phyloP scores from a whole-genome alignment of 164 flowering plant genomes.

The Annona squamosa region DNA sequence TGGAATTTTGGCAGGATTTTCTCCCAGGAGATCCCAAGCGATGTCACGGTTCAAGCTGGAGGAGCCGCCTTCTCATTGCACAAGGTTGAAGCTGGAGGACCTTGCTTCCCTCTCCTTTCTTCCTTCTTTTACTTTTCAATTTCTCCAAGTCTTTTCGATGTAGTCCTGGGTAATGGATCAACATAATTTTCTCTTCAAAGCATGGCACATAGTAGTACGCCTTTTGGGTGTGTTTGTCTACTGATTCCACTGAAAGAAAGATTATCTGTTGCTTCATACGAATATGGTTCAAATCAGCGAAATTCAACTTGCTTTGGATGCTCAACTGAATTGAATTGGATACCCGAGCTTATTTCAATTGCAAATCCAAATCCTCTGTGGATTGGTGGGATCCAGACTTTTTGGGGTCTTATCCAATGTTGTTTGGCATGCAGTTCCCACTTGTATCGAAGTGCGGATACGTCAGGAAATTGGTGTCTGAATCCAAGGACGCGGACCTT shows the following conservation, averaged over 20 bases:
- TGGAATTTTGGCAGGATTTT: constrained; percentile 63
- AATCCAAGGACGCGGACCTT: constrained; percentile 51
- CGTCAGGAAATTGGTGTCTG: constrained; percentile 67
- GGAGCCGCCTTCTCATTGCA: constrained; percentile 75
- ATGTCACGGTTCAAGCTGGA: constrained; percentile 59
- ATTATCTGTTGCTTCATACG: too few relatives aligned
- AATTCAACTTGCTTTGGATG: neutral
- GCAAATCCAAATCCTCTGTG: neutral
- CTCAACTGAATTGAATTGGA: neutral
- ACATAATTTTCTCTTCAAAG: too few relatives aligned
- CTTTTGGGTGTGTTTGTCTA: too few relatives aligned
- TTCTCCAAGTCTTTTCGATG: too few relatives aligned
- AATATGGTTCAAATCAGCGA: too few relatives aligned
- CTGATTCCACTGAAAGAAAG: too few relatives aligned
- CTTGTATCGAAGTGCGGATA: constrained; percentile 83
- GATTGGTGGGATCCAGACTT: neutral
- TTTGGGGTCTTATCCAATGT: neutral
- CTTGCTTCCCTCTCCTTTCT: neutral
- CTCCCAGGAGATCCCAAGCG: constrained; percentile 90
- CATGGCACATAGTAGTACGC: too few relatives aligned
- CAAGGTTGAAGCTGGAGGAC: constrained; percentile 40
- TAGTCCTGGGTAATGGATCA: too few relatives aligned
- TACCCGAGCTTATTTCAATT: neutral
- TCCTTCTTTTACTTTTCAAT: too few relatives aligned
- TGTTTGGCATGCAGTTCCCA: constrained; percentile 59